Conservation (phyloP, 2,329 filamentous ascomycete genomes). For the Didymella segeticola region DNA sequence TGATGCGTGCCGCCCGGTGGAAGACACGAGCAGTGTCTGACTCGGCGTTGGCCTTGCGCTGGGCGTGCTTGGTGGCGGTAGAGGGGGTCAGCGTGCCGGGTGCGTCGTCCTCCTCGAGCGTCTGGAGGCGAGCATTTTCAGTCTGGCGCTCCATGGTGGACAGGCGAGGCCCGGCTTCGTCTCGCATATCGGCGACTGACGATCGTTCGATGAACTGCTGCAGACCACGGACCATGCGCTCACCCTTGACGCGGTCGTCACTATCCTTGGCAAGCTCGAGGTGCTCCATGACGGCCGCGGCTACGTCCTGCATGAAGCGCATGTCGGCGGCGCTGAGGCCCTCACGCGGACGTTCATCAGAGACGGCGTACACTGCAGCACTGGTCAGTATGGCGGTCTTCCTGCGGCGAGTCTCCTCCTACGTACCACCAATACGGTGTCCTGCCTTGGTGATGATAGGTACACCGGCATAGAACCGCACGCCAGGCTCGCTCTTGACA, state of each 20-base stretch:
- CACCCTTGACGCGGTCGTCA: slow-evolving; percentile 35
- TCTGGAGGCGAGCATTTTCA: slow-evolving; percentile 41
- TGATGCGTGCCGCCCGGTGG: slow-evolving; percentile 45
- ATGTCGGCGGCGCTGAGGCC: slow-evolving; percentile 33
- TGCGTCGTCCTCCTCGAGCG: slow-evolving; percentile 31
- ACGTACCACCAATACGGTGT: slow-evolving; percentile 33
- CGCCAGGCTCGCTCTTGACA: slow-evolving; percentile 35
- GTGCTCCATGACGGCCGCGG: slow-evolving; percentile 42
- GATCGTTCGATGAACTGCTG: slow-evolving; percentile 44
- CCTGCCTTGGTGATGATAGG: slow-evolving; percentile 40
- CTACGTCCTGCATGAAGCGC: slow-evolving; percentile 41
- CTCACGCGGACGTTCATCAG: slow-evolving; percentile 38
- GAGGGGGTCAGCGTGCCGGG: slow-evolving; percentile 8
- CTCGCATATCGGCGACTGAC: slow-evolving; percentile 29
- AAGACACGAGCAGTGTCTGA: slow-evolving; percentile 39
- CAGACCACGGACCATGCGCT: slow-evolving; percentile 44
- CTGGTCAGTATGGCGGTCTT: neutral
- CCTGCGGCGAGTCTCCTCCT: neutral
- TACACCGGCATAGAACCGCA: slow-evolving; percentile 44
- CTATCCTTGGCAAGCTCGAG: slow-evolving; percentile 39
- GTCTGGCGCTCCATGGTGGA: slow-evolving; percentile 44
- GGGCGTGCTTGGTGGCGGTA: slow-evolving; percentile 22
- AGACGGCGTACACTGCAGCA: slow-evolving; percentile 34
- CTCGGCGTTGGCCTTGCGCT: slow-evolving; percentile 33
- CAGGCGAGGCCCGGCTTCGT: slow-evolving; percentile 20